Percentiles rank a stretch among this genome's conserved stretches.
These are phyloP conservation scores for Diplotaxis tenuifolia DNA, from an alignment of 345 rosid genomes.

Conservation along the genomic window DNA sequence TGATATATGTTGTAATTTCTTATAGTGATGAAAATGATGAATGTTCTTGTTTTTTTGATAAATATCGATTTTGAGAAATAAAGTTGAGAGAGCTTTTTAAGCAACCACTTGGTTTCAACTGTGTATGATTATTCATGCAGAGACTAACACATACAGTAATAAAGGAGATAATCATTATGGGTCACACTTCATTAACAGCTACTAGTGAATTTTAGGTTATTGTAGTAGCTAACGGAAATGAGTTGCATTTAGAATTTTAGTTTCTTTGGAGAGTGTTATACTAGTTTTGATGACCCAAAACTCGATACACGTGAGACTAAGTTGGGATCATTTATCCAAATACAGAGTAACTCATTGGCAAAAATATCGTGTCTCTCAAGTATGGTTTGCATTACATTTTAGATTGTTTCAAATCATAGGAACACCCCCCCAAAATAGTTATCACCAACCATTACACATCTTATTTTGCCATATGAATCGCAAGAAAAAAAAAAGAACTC, in stretches of 20 bases:
- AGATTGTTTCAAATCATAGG: too few species aligned
- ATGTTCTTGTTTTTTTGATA: background rate
- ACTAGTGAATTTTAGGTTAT: background rate
- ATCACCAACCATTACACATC: too few species aligned
- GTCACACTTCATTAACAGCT: too few species aligned
- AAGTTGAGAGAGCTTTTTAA: background rate
- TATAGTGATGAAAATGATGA: background rate
- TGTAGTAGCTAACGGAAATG: too few species aligned
- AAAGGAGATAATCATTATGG: too few species aligned
- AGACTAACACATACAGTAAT: too few species aligned
- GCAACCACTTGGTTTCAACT: too few species aligned
- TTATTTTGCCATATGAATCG: too few species aligned
- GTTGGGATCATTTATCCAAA: background rate
- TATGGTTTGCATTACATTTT: too few species aligned
- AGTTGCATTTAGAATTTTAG: background rate
- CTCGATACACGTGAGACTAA: background rate
- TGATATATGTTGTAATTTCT: conserved; percentile 22
- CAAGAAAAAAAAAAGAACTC: background rate
- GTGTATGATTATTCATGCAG: too few species aligned
- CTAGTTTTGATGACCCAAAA: background rate
- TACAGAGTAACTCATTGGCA: background rate
- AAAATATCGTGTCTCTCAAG: too few species aligned
- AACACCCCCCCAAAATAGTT: too few species aligned
- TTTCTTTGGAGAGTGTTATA: background rate
- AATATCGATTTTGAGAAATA: background rate